Conservation (phyloP, 2,329 filamentous ascomycete genomes). For the Epichloe scottii region DNA sequence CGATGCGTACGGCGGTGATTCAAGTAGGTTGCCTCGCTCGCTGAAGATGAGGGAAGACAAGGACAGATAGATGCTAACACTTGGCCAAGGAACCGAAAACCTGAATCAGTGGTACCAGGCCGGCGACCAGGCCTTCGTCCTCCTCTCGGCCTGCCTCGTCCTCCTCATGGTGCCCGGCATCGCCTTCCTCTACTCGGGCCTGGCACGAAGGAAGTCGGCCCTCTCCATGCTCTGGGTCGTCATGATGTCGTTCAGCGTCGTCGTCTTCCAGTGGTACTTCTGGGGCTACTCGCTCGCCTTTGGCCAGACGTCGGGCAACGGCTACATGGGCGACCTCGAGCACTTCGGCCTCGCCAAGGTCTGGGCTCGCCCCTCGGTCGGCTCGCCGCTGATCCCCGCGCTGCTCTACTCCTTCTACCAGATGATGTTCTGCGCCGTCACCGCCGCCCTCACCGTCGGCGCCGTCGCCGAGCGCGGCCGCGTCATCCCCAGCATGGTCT, state of each 20-base stretch:
- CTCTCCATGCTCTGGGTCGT: constrained; percentile 95
- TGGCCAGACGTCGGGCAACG: constrained; percentile 66
- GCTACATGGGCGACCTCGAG: constrained; percentile 81
- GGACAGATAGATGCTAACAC: background rate
- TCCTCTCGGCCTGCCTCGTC: constrained; percentile 83
- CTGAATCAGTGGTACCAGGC: constrained; percentile 91
- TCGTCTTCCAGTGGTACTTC: constrained; percentile 98
- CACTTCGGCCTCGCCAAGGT: constrained; percentile 85
- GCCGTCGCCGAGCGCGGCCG: constrained; percentile 90
- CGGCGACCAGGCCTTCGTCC: constrained; percentile 89
- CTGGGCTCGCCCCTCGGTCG: constrained; percentile 71
- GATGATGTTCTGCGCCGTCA: constrained; percentile 97
- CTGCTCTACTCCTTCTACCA: constrained; percentile 93
- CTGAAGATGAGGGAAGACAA: background rate
- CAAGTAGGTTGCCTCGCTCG: constrained; percentile 42
- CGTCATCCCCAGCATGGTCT: constrained; percentile 86
- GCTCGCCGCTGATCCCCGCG: constrained; percentile 77
- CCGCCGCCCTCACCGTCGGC: constrained; percentile 80
- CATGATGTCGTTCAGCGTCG: constrained; percentile 84
- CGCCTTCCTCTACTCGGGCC: constrained; percentile 92
- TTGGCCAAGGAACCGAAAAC: constrained; percentile 57
- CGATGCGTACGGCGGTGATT: constrained; percentile 57
- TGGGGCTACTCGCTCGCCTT: constrained; percentile 97
- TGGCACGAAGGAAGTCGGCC: constrained; percentile 94
- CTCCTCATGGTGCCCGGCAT: constrained; percentile 94